Evolutionary conservation across 495 filamentous ascomycete species (phyloP).

Genomic region (Aspergillus hancockii): DNA sequence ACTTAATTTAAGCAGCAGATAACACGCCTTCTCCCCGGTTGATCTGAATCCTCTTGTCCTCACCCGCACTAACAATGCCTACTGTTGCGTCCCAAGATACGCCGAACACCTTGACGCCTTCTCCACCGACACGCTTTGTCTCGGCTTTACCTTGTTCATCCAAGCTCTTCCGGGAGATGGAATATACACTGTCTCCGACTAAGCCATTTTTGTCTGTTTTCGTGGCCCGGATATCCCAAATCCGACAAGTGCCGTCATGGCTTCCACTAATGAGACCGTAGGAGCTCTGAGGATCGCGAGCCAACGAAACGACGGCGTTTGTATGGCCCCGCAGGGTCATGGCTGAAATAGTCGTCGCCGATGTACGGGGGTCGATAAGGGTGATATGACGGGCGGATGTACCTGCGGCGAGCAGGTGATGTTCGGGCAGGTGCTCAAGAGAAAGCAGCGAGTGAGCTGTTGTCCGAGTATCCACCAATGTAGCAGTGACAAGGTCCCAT

Average conservation of each 20-base stretch:
- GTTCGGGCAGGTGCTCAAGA: constrained; percentile 64
- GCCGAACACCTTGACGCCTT: constrained; percentile 86
- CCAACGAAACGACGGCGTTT: constrained; percentile 75
- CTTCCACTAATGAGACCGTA: constrained; percentile 80
- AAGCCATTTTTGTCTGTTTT: constrained; percentile 64
- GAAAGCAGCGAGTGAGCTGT: constrained; percentile 80
- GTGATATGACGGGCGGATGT: constrained; percentile 85
- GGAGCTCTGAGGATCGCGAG: constrained; percentile 68
- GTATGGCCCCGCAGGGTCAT: constrained; percentile 89
- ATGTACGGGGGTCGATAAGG: constrained; percentile 81
- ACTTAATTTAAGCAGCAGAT: constrained; percentile 34
- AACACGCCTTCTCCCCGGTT: constrained; percentile 64
- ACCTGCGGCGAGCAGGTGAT: constrained; percentile 78
- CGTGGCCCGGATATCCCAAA: constrained; percentile 87
- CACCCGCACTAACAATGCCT: constrained; percentile 88
- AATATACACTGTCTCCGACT: constrained; percentile 79
- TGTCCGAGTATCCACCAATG: constrained; percentile 73
- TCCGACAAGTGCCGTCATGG: constrained; percentile 84
- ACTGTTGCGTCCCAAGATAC: constrained; percentile 82
- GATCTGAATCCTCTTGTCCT: constrained; percentile 91
- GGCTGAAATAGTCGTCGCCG: constrained; percentile 68
- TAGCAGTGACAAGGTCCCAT: constrained; percentile 80
- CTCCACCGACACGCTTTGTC: constrained; percentile 61
- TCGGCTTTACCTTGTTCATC: constrained; percentile 50
- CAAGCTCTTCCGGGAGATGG: constrained; percentile 71